A percentile compares a stretch with the other conserved stretches of the same genome.
phyloP scores from a whole-genome alignment of 208 protist species.

The Spongospora subterranea region DNA sequence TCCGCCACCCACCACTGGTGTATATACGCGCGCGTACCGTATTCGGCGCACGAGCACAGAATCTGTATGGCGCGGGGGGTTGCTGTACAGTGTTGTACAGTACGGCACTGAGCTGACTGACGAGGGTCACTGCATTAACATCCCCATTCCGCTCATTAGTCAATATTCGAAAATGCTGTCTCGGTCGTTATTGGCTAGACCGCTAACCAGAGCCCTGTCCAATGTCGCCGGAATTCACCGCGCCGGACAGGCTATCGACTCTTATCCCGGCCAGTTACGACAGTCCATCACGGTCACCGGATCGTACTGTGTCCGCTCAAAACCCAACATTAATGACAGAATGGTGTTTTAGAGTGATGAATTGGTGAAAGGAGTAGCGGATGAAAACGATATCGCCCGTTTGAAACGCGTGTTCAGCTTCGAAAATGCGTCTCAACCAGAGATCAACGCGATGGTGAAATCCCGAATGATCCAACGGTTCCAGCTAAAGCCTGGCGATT shows the following conservation, averaged over 20 bases:
- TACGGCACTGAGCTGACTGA: too few relatives aligned
- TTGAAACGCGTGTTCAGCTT: constrained; percentile 45
- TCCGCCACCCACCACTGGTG: too few relatives aligned
- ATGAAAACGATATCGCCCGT: background rate
- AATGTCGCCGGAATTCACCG: background rate
- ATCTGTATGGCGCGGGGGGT: too few relatives aligned
- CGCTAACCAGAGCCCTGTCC: background rate
- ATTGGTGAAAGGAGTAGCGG: background rate
- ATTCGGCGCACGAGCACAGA: too few relatives aligned
- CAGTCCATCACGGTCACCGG: background rate
- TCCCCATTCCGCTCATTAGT: too few relatives aligned
- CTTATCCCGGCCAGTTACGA: background rate
- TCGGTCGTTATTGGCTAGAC: too few relatives aligned
- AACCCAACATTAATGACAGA: background rate
- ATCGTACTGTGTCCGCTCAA: background rate
- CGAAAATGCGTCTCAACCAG: constrained; percentile 34
- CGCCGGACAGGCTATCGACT: background rate
- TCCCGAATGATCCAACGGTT: background rate
- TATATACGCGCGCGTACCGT: too few relatives aligned
- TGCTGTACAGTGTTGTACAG: too few relatives aligned
- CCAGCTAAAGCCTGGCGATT: constrained; percentile 41
- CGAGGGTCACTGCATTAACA: too few relatives aligned
- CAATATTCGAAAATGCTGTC: too few relatives aligned
- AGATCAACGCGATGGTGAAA: constrained; percentile 20
- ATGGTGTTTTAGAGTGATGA: background rate